Evolutionary conservation across 2,329 filamentous ascomycete species (phyloP).

Genomic region (Botrytis fabae): DNA sequence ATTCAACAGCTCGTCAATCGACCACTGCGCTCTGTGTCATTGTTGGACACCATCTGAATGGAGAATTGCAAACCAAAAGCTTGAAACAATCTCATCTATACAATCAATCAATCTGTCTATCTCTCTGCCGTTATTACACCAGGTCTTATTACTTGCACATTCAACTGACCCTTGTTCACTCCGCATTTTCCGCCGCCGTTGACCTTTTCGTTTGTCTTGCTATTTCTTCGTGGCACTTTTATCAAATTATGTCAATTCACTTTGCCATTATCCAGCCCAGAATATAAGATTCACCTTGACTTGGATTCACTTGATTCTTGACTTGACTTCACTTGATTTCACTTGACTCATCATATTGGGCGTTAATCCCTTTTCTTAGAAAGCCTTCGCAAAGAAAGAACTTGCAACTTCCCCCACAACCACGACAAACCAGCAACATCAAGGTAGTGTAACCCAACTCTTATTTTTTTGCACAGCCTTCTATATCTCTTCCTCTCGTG

Average conservation of each 20-base stretch:
- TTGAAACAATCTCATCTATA: not conserved
- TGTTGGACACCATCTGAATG: not conserved
- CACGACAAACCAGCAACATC: not conserved
- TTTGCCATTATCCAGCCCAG: not conserved
- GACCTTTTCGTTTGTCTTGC: not conserved
- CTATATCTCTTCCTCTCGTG: not conserved
- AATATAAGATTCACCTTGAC: not conserved
- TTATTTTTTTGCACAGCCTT: slow-evolving; percentile 17
- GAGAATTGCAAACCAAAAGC: not conserved
- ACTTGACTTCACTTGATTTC: not conserved
- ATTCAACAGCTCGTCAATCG: not conserved
- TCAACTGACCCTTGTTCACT: not conserved
- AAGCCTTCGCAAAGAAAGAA: not conserved
- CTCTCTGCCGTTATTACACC: not conserved
- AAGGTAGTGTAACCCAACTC: not conserved
- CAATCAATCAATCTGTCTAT: not conserved
- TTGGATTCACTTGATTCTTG: not conserved
- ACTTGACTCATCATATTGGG: slow-evolving; percentile 2
- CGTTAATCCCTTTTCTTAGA: not conserved
- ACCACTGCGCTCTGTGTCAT: not conserved
- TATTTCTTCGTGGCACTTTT: not conserved
- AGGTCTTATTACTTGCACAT: not conserved
- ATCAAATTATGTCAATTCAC: not conserved
- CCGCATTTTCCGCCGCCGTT: not conserved
- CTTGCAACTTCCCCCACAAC: not conserved